phyloP scores from a whole-genome alignment of 2,329 filamentous ascomycete genomes.

The Fusarium sp. region DNA sequence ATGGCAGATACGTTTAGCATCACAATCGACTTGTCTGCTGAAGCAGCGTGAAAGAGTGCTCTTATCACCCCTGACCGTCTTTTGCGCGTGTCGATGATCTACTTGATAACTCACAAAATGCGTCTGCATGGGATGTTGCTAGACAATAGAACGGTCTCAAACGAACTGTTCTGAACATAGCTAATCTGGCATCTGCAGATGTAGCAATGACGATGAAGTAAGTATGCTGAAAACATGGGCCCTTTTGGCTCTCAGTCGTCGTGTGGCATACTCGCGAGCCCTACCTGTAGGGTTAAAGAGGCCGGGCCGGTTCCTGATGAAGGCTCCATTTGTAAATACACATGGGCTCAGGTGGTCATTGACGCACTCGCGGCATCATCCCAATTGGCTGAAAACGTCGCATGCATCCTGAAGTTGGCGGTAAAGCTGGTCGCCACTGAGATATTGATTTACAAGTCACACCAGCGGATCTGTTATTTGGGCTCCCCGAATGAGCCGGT shows the following conservation, averaged over 20 bases:
- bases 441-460: conserved; percentile 16
- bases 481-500: conserved; percentile 27
- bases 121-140: not conserved
- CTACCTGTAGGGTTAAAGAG: not conserved
- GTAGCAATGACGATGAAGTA: not conserved
- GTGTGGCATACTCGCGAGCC: not conserved
- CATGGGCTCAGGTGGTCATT: not conserved
- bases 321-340: not conserved
- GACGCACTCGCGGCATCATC: conserved; percentile 14
- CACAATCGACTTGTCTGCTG: conserved; percentile 7
- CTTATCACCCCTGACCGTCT: not conserved
- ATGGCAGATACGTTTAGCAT: conserved; percentile 13
- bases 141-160: not conserved
- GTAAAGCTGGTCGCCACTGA: conserved; percentile 21
- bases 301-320: not conserved
- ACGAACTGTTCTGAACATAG: not conserved
- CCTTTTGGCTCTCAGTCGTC: not conserved
- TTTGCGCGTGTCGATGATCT: not conserved
- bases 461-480: conserved; percentile 12
- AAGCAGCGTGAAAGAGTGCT: not conserved
- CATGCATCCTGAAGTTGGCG: conserved; percentile 37
- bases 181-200: not conserved
- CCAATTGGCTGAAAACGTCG: conserved; percentile 32
- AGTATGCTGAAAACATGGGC: not conserved
- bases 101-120: not conserved